phyloP scores from a whole-genome alignment of 805 yeast genomes.

The Clavispora asparagi region DNA sequence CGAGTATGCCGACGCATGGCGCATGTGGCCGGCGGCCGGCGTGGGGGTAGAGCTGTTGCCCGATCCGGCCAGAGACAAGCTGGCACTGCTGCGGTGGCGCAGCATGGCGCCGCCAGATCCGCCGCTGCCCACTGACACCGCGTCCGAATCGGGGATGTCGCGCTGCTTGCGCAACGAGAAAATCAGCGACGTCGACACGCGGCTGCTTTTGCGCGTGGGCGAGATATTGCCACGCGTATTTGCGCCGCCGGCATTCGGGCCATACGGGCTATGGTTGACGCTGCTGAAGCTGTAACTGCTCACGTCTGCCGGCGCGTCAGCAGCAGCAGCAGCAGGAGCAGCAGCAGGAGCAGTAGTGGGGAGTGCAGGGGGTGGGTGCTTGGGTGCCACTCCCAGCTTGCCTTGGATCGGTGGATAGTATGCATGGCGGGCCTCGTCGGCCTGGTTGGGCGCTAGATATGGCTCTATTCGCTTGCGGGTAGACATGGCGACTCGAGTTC shows the following conservation, averaged over 20 bases:
- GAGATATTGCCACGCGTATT: neutral
- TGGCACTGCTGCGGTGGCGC: slow-evolving; percentile 7
- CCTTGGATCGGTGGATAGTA: slow-evolving; percentile 12
- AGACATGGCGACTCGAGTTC: slow-evolving; percentile 8
- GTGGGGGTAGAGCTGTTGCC: slow-evolving; percentile 18
- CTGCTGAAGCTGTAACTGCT: neutral
- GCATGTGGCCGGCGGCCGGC: slow-evolving; percentile 26
- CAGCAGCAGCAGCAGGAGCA: neutral
- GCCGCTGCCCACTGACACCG: slow-evolving; percentile 25
- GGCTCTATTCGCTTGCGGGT: slow-evolving; percentile 19
- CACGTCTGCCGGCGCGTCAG: neutral
- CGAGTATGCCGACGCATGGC: slow-evolving; percentile 36
- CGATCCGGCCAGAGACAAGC: slow-evolving; percentile 4
- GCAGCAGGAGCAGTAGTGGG: neutral
- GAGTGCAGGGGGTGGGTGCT: slow-evolving; percentile 17
- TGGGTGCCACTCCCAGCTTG: slow-evolving; percentile 14
- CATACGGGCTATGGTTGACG: neutral
- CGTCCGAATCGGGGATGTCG: slow-evolving; percentile 22
- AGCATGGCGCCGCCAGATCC: slow-evolving; percentile 5
- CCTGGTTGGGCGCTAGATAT: slow-evolving; percentile 9
- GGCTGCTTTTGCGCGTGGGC: slow-evolving; percentile 10
- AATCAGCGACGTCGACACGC: slow-evolving; percentile 32
- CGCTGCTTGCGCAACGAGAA: slow-evolving; percentile 31
- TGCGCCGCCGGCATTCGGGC: neutral
- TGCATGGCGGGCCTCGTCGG: slow-evolving; percentile 4